phyloP scores from a whole-genome alignment of 306 rosid genomes.

The Pyrus betulifolia region DNA sequence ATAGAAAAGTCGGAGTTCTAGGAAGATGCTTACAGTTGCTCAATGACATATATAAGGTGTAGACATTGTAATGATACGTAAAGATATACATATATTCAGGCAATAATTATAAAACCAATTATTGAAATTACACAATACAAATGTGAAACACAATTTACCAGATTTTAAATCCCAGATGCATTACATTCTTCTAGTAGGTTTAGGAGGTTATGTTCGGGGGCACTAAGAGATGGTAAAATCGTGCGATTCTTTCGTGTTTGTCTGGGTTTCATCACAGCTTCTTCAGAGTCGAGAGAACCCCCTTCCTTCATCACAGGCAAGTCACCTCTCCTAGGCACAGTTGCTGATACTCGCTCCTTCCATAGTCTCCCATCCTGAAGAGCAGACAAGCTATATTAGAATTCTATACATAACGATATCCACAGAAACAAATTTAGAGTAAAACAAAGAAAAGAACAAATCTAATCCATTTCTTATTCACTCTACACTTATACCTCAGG shows the following conservation, averaged over 20 bases:
- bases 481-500: not conserved
- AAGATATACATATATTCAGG: constrained; percentile 21
- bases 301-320: constrained; percentile 75
- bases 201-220: constrained; percentile 77
- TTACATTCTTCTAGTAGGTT: constrained; percentile 88
- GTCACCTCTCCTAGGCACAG: constrained; percentile 58
- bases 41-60: constrained; percentile 9
- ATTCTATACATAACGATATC: constrained; percentile 7
- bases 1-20: not conserved
- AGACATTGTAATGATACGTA: constrained; percentile 14
- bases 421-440: not conserved
- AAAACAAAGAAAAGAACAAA: not conserved
- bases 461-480: not conserved
- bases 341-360: constrained; percentile 86
- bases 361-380: constrained; percentile 91
- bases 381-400: constrained; percentile 17
- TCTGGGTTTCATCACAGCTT: constrained; percentile 35
- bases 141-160: constrained; percentile 27
- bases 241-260: constrained; percentile 39
- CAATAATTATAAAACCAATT: not conserved
- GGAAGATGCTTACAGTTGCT: not conserved
- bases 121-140: not conserved
- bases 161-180: constrained; percentile 54
- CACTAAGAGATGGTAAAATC: constrained; percentile 88
- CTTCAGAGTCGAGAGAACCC: constrained; percentile 38